These are phyloP conservation scores for Pseudogymnoascus sp. DNA, from an alignment of 2,329 filamentous ascomycete species.

Conservation along the genomic window DNA sequence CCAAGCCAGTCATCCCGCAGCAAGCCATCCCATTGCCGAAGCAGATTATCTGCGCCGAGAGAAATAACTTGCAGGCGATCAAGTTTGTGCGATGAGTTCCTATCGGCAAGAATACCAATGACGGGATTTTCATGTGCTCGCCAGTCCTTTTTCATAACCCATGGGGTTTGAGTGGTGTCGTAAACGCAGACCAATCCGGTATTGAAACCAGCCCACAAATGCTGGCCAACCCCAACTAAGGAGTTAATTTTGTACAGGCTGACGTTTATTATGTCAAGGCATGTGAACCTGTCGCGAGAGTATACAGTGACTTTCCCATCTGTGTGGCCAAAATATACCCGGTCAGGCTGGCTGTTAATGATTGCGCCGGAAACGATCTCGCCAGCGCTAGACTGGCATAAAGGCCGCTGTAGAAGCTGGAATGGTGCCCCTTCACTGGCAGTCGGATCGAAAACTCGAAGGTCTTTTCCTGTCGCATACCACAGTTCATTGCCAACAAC, in stretches of 20 bases:
- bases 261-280: conserved; percentile 71
- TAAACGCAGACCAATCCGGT: conserved; percentile 92
- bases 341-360: conserved; percentile 64
- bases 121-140: conserved; percentile 80
- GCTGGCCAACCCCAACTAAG: conserved; percentile 68
- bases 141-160: conserved; percentile 92
- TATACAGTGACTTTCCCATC: conserved; percentile 97
- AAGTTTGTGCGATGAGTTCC: conserved; percentile 74
- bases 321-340: conserved; percentile 81
- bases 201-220: conserved; percentile 90
- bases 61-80: conserved; percentile 80
- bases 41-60: conserved; percentile 75
- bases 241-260: conserved; percentile 95
- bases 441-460: conserved; percentile 74
- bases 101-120: conserved; percentile 67
- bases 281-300: conserved; percentile 64
- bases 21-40: conserved; percentile 86
- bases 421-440: conserved; percentile 58
- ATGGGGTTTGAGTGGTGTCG: conserved; percentile 73
- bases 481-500: conserved; percentile 79
- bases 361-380: conserved; percentile 81
- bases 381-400: conserved; percentile 65
- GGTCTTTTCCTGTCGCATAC: conserved; percentile 79
- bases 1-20: conserved; percentile 89
- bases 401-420: conserved; percentile 63